Percentiles rank a stretch among this genome's conserved stretches.
phyloP scores from a whole-genome alignment of 208 protist species.

The Acanthamoeba sp. region DNA sequence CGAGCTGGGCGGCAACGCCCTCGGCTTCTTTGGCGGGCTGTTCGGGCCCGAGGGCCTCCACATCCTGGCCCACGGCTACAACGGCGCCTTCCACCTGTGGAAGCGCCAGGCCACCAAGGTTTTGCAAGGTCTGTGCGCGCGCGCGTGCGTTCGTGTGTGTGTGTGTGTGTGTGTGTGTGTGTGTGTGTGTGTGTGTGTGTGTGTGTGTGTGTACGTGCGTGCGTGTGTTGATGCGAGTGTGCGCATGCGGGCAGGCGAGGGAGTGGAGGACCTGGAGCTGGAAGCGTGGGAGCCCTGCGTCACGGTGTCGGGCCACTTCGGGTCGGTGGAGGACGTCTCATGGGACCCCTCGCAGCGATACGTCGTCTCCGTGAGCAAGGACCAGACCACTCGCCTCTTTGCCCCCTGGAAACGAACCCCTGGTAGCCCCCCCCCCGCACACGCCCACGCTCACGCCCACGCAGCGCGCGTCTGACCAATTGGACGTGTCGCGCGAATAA shows the following conservation, averaged over 20 bases:
- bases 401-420: conserved; percentile 38
- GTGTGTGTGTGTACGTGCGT: background rate
- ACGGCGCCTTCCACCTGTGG: conserved; percentile 86
- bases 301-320: conserved; percentile 82
- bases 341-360: conserved; percentile 79
- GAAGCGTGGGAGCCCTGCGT: conserved; percentile 78
- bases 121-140: background rate
- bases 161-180: background rate
- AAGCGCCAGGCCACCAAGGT: background rate
- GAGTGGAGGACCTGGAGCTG: background rate
- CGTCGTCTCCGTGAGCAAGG: conserved; percentile 77
- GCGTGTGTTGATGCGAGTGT: background rate
- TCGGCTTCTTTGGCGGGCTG: conserved; percentile 83
- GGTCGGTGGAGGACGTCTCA: conserved; percentile 76
- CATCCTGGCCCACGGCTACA: conserved; percentile 85
- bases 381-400: conserved; percentile 87
- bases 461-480: background rate
- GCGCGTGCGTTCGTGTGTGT: background rate
- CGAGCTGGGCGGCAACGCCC: conserved; percentile 87
- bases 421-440: background rate
- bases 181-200: conserved; percentile 11
- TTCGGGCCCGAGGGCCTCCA: conserved; percentile 63
- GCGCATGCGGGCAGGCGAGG: background rate
- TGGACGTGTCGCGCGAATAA: background rate
- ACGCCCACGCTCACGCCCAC: background rate